Evolutionary conservation across 345 rosid species (phyloP).

Genomic region (Populus simonii): DNA sequence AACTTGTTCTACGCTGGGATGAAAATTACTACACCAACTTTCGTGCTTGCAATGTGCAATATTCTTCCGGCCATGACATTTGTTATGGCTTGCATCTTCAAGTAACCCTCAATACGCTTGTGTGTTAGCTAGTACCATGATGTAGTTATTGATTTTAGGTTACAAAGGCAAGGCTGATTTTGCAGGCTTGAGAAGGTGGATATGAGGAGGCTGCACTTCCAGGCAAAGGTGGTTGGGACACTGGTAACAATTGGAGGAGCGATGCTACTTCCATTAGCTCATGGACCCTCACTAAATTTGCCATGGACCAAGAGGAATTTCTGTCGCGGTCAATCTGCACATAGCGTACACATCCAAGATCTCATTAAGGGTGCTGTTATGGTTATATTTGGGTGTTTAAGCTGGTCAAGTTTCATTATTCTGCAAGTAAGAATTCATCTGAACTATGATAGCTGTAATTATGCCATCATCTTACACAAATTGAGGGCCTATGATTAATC

Average conservation of each 20-base stretch:
- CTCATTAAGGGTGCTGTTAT: background rate
- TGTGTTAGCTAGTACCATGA: background rate
- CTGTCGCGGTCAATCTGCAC: background rate
- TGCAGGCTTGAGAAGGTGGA: background rate
- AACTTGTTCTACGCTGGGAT: background rate
- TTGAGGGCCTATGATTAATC: background rate
- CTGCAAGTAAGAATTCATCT: background rate
- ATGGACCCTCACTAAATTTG: background rate
- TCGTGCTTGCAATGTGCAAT: background rate
- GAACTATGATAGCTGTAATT: background rate
- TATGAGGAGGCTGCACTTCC: background rate
- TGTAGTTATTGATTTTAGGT: background rate
- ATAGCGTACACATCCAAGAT: background rate
- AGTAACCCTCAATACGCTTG: background rate
- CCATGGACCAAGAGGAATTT: background rate
- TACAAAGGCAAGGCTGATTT: background rate
- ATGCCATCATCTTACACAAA: background rate
- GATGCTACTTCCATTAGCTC: background rate
- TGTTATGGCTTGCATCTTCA: background rate
- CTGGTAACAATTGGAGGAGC: background rate
- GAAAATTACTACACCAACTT: background rate
- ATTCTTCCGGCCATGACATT: background rate
- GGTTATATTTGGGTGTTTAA: background rate
- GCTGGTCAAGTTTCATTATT: background rate
- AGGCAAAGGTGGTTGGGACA: background rate